A percentile compares a stretch with the other conserved stretches of the same genome.
phyloP scores from a whole-genome alignment of 148 eudicot genomes.

The Rhododendron ferrugineum region DNA sequence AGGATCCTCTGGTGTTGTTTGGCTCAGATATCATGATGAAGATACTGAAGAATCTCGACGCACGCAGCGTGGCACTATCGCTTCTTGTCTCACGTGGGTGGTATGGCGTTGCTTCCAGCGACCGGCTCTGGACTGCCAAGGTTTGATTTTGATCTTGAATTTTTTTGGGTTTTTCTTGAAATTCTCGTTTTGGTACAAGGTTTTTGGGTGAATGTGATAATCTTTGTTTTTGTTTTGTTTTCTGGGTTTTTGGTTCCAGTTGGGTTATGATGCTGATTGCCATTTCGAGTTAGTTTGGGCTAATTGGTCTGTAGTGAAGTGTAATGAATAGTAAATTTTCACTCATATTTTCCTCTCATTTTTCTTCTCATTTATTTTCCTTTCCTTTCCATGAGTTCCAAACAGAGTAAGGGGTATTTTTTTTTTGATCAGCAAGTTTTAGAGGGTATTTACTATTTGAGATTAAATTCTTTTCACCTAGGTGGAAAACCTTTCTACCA shows the following conservation, averaged over 20 bases:
- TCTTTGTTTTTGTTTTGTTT: background rate
- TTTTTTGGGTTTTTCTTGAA: background rate
- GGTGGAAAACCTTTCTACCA: too few relatives aligned
- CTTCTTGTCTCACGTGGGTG: slow-evolving; percentile 59
- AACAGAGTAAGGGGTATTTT: too few relatives aligned
- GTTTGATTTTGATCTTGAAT: slow-evolving; percentile 17
- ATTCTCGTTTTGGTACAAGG: background rate
- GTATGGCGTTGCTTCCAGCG: slow-evolving; percentile 57
- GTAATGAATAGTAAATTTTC: too few relatives aligned
- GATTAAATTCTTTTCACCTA: too few relatives aligned
- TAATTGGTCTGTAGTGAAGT: background rate
- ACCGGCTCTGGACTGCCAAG: slow-evolving; percentile 56
- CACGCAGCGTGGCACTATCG: slow-evolving; percentile 53
- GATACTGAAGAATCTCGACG: slow-evolving; percentile 42
- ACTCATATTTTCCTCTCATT: too few relatives aligned
- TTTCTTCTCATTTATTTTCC: too few relatives aligned
- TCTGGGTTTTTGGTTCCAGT: background rate
- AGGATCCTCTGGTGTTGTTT: slow-evolving; percentile 44
- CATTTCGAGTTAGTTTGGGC: background rate
- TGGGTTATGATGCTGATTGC: background rate
- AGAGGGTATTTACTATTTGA: background rate
- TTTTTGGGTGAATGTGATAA: background rate
- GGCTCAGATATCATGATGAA: slow-evolving; percentile 51
- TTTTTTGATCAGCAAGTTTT: background rate
- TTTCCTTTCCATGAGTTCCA: too few relatives aligned